A percentile compares a stretch with the other conserved stretches of the same genome.
Evolutionary conservation across 1,284 basidiomycete genomes (phyloP).

Genomic region (Cryptococcus sp.): DNA sequence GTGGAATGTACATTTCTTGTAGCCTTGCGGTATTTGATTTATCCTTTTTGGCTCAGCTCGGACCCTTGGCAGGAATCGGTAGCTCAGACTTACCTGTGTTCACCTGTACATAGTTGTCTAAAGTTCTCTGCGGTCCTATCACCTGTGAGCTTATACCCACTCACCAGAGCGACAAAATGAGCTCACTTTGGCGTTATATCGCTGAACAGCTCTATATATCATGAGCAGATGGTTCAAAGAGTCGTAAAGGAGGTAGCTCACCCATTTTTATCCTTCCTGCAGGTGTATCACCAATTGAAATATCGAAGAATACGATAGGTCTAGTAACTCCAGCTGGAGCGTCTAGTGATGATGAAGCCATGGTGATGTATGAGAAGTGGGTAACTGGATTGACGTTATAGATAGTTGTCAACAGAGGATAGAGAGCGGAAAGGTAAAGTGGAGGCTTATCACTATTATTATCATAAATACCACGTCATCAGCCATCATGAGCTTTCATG

Average conservation of each 20-base stretch:
- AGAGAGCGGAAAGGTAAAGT: too few relatives aligned
- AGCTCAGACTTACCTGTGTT: slow-evolving; percentile 63
- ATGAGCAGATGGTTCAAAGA: background rate
- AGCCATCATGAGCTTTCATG: background rate
- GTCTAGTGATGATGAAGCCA: slow-evolving; percentile 27
- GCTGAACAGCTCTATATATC: slow-evolving; percentile 35
- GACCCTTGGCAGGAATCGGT: background rate
- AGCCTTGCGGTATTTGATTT: slow-evolving; percentile 79
- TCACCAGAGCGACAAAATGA: background rate
- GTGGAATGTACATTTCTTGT: slow-evolving; percentile 85
- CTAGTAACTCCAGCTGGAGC: slow-evolving; percentile 50
- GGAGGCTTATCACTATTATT: too few relatives aligned
- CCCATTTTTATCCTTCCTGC: slow-evolving; percentile 92
- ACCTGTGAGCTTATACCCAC: background rate
- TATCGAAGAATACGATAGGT: slow-evolving; percentile 94
- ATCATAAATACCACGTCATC: background rate
- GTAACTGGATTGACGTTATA: too few relatives aligned
- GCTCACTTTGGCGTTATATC: slow-evolving; percentile 44
- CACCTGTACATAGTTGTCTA: slow-evolving; percentile 91
- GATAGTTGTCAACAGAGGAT: too few relatives aligned
- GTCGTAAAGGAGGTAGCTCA: slow-evolving; percentile 9
- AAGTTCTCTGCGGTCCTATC: slow-evolving; percentile 95
- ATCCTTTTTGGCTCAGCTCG: slow-evolving; percentile 53
- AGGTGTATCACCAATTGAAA: slow-evolving; percentile 90
- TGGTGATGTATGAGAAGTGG: background rate